These are phyloP conservation scores for Leishmania braziliensis DNA, from an alignment of 208 protist species.

Conservation along the genomic window DNA sequence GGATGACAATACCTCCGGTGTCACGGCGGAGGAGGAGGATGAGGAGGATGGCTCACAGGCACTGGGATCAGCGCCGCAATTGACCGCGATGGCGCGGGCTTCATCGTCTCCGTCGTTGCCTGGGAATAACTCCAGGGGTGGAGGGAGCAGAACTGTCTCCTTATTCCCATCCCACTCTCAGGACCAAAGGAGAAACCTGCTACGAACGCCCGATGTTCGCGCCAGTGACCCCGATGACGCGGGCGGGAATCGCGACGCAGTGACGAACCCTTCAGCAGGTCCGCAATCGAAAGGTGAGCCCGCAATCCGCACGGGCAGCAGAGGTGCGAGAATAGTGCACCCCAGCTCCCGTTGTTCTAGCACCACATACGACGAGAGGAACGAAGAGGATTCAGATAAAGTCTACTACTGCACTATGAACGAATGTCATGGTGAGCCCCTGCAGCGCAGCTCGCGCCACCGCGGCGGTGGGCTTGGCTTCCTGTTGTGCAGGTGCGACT, in stretches of 20 bases:
- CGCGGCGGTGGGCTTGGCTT: constrained; percentile 4
- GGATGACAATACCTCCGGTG: background rate
- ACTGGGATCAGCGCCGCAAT: background rate
- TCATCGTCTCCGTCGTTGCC: background rate
- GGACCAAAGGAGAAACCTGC: background rate
- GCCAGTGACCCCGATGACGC: background rate
- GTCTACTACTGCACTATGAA: background rate
- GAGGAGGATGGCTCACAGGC: background rate
- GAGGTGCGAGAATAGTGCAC: background rate
- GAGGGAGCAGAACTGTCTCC: background rate
- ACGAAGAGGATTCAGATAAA: background rate
- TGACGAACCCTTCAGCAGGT: background rate
- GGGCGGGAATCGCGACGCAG: background rate
- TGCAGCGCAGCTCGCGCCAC: background rate
- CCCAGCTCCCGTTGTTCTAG: background rate
- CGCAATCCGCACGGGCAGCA: background rate
- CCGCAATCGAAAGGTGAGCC: background rate
- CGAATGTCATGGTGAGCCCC: background rate
- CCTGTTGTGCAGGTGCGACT: constrained; percentile 20
- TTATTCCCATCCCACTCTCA: background rate
- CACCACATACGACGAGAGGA: background rate
- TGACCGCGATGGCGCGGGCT: background rate
- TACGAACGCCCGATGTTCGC: background rate
- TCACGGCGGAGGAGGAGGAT: background rate
- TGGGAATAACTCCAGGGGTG: background rate